phyloP scores from a whole-genome alignment of 176 grass and related monocot species.

The Pharus latifolius region DNA sequence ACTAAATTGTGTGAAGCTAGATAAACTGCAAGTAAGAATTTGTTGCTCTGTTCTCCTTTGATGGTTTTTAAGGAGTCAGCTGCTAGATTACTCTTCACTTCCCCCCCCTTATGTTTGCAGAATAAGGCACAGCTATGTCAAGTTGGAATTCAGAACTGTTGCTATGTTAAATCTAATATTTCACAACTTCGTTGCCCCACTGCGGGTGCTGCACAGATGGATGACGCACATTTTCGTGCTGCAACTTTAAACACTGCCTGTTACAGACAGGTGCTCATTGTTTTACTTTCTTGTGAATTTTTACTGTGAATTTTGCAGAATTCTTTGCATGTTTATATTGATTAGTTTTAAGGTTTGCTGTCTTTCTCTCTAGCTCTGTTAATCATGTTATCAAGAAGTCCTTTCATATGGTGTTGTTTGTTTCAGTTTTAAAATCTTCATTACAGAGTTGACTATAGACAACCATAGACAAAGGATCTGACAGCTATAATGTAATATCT shows the following conservation, averaged over 20 bases:
- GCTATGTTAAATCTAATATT: slow-evolving; percentile 65
- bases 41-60: slow-evolving; percentile 10
- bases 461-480: background rate
- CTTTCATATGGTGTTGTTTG: background rate
- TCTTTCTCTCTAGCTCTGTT: background rate
- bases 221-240: slow-evolving; percentile 8
- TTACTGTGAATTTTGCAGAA: background rate
- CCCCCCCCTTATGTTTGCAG: slow-evolving; percentile 38
- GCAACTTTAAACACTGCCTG: slow-evolving; percentile 7
- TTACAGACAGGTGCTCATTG: slow-evolving; percentile 22
- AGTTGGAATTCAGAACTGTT: slow-evolving; percentile 40
- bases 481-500: background rate
- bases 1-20: slow-evolving; percentile 60
- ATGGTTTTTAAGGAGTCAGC: slow-evolving; percentile 6
- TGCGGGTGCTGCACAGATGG: slow-evolving; percentile 16
- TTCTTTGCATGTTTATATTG: background rate
- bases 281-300: background rate
- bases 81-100: slow-evolving; percentile 12
- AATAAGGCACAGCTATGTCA: slow-evolving; percentile 31
- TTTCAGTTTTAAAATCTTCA: background rate
- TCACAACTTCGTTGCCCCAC: slow-evolving; percentile 21
- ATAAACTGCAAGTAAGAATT: slow-evolving; percentile 50
- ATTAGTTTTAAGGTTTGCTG: background rate
- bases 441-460: background rate
- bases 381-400: background rate